These are phyloP conservation scores for Cicer chorassanicum DNA, from an alignment of 306 rosid genomes.

Conservation along the genomic window DNA sequence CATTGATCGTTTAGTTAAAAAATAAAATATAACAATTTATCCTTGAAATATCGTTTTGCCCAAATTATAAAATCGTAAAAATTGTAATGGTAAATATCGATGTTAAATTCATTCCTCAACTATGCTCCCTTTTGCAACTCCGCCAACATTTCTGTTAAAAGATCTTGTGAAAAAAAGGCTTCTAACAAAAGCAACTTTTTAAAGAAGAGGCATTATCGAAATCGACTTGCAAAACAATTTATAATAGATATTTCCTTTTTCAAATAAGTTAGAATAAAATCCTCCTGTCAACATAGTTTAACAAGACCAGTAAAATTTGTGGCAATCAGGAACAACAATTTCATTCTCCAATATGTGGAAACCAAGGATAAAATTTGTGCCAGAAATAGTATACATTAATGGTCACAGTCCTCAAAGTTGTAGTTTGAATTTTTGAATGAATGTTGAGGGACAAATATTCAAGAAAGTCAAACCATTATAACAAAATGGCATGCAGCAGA, in stretches of 20 bases:
- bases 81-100: too few species aligned
- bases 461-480: constrained; percentile 44
- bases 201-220: too few species aligned
- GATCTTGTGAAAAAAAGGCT: too few species aligned
- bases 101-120: too few species aligned
- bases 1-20: too few species aligned
- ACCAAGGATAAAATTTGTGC: constrained; percentile 19
- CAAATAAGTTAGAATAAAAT: constrained; percentile 19
- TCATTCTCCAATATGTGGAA: constrained; percentile 36
- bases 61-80: too few species aligned
- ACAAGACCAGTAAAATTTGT: constrained; percentile 8
- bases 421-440: constrained; percentile 38
- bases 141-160: too few species aligned
- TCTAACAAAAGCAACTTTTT: too few species aligned
- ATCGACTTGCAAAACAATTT: too few species aligned
- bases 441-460: constrained; percentile 29
- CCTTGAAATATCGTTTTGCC: too few species aligned
- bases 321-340: constrained; percentile 16
- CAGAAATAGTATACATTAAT: constrained; percentile 31
- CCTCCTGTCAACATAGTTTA: constrained; percentile 1
- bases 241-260: background rate
- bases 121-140: too few species aligned
- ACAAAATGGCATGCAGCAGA: constrained; percentile 45
- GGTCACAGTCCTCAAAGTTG: constrained; percentile 39
- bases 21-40: too few species aligned